phyloP scores from a whole-genome alignment of 1,284 basidiomycete species.

The Cryptococcus sp. region DNA sequence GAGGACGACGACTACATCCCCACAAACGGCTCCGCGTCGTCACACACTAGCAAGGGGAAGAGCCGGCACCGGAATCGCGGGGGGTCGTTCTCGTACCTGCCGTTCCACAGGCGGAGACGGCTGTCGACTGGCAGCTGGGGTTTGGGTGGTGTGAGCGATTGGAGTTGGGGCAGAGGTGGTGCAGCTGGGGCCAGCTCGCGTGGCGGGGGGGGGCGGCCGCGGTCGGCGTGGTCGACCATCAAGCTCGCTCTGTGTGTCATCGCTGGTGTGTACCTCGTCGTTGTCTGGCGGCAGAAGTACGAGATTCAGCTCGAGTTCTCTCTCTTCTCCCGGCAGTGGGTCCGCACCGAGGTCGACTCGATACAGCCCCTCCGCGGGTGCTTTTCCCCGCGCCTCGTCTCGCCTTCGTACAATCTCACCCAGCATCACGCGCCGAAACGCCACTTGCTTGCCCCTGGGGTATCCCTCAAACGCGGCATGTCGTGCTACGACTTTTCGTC shows the following conservation, averaged over 20 bases:
- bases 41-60: slow-evolving; percentile 13
- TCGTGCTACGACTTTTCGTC: slow-evolving; percentile 85
- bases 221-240: background rate
- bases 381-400: slow-evolving; percentile 56
- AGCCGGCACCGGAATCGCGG: slow-evolving; percentile 18
- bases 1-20: slow-evolving; percentile 10
- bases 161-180: slow-evolving; percentile 14
- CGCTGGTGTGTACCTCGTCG: slow-evolving; percentile 50
- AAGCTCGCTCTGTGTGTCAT: slow-evolving; percentile 22
- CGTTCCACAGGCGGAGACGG: slow-evolving; percentile 27
- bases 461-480: slow-evolving; percentile 68
- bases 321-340: slow-evolving; percentile 71
- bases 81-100: slow-evolving; percentile 29
- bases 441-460: slow-evolving; percentile 71
- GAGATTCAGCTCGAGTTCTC: slow-evolving; percentile 78
- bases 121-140: too few relatives aligned
- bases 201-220: background rate
- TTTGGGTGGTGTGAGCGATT: slow-evolving; percentile 7
- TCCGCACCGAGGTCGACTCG: slow-evolving; percentile 60
- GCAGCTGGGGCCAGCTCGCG: background rate
- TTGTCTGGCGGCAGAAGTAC: slow-evolving; percentile 59
- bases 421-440: slow-evolving; percentile 60
- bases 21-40: background rate
- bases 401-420: slow-evolving; percentile 66
- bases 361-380: slow-evolving; percentile 60